These are phyloP conservation scores for Chlorophyllum brunneum DNA, from an alignment of 768 basidiomycete species.

Conservation along the genomic window DNA sequence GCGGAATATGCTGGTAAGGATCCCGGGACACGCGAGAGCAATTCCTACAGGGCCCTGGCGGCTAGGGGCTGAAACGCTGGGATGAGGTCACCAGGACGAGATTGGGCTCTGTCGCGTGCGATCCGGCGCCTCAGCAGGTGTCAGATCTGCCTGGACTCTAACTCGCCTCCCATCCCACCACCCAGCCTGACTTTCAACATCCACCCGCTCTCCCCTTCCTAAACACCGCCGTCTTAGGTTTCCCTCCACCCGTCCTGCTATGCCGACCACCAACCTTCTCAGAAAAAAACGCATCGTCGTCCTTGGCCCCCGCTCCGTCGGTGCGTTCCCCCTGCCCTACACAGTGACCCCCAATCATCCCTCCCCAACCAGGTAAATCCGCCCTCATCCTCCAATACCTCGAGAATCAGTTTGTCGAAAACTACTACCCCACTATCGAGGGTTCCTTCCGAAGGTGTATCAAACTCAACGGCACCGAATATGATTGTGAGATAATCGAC, in stretches of 20 bases:
- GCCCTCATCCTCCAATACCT: slow-evolving; percentile 87
- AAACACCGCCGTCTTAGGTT: not conserved
- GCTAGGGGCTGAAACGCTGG: not conserved
- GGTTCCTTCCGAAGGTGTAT: slow-evolving; percentile 72
- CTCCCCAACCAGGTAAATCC: slow-evolving; percentile 69
- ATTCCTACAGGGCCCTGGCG: not conserved
- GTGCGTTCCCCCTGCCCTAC: slow-evolving; percentile 39
- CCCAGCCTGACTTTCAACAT: slow-evolving; percentile 14
- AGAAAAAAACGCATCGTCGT: slow-evolving; percentile 82
- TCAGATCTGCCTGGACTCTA: too few relatives aligned
- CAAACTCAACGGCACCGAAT: slow-evolving; percentile 74
- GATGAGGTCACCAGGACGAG: not conserved
- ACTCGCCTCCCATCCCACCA: too few relatives aligned
- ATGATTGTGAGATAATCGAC: slow-evolving; percentile 92
- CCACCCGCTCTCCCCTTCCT: slow-evolving; percentile 19
- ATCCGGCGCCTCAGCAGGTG: slow-evolving; percentile 1
- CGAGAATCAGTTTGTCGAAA: slow-evolving; percentile 80
- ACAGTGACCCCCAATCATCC: slow-evolving; percentile 16
- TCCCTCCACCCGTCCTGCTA: not conserved
- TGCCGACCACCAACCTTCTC: slow-evolving; percentile 26
- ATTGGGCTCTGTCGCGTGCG: slow-evolving; percentile 6
- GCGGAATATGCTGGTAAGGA: not conserved
- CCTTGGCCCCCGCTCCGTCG: slow-evolving; percentile 81
- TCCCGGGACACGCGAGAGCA: not conserved
- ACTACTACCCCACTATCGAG: slow-evolving; percentile 93